Percentiles rank a stretch among this genome's conserved stretches.
Conservation (phyloP, 2,329 filamentous ascomycete species). For the Beauveria caledonica region DNA sequence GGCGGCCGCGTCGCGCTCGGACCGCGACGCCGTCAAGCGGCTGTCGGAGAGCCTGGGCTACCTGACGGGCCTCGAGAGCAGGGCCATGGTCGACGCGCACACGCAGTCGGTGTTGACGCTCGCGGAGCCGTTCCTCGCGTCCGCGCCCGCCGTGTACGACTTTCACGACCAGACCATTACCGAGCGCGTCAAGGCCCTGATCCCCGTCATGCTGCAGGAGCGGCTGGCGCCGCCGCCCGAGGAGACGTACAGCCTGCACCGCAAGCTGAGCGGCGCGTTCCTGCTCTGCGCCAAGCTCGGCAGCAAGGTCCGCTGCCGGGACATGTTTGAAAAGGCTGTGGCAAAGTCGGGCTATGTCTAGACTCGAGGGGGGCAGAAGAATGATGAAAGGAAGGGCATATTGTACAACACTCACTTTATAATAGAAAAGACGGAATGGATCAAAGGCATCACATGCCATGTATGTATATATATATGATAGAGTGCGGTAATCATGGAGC, state of each 20-base stretch:
- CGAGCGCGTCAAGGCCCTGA: slow-evolving; percentile 77
- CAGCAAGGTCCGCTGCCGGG: slow-evolving; percentile 71
- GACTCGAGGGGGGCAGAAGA: neutral
- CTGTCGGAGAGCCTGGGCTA: slow-evolving; percentile 78
- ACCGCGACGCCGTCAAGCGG: slow-evolving; percentile 54
- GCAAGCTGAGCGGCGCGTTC: slow-evolving; percentile 93
- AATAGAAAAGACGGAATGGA: neutral
- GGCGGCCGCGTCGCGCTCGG: slow-evolving; percentile 65
- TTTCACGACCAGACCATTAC: slow-evolving; percentile 95
- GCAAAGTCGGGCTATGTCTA: slow-evolving; percentile 25
- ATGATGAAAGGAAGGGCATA: neutral
- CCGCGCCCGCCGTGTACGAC: slow-evolving; percentile 77
- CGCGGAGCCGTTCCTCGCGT: slow-evolving; percentile 77
- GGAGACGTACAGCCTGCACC: slow-evolving; percentile 92
- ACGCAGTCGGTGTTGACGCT: slow-evolving; percentile 81
- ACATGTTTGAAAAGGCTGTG: slow-evolving; percentile 62
- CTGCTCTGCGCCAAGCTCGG: slow-evolving; percentile 80
- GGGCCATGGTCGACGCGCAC: slow-evolving; percentile 82
- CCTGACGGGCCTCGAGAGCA: slow-evolving; percentile 81
- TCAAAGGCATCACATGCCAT: neutral
- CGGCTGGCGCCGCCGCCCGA: slow-evolving; percentile 85
- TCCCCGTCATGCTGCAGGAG: slow-evolving; percentile 89
- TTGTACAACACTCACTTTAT: neutral
- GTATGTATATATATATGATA: slow-evolving; percentile 3
- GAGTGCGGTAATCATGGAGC: neutral